Evolutionary conservation across 441 rosid genomes (phyloP), one percentile per base, ranked within the genome.

Genomic region (Euphorbia schlechtendalii): DNA sequence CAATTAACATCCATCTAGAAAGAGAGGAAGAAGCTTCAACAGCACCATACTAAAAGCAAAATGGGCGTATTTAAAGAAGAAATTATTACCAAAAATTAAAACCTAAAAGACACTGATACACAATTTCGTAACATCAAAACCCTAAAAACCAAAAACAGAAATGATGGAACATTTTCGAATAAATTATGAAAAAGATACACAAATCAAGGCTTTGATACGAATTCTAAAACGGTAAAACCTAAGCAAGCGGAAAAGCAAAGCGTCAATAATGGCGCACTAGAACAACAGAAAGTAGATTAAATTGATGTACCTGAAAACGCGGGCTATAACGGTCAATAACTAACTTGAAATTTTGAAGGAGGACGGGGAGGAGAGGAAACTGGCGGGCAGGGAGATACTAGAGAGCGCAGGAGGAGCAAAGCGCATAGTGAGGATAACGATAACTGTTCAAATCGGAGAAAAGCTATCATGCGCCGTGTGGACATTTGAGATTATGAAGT

Each of bases 391-490:
- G 22, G 52, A 43, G 70, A 62, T 51, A 30, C 30, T 40, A 11
- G 56, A 34, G 58, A 24, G 40, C 25, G 56, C 5, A 18, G 13
- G 48, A 22, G 69, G 82, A 72, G 74, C 74, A 80, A 73, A 65
- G 81, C 81, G 81, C 81, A 78, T 76, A 74, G 68, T 12, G 4
- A 21, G 59, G 81, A 64, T 74, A 78, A 71, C 68, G 79, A 73
- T 76, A 71, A 74, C 69, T 54, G 45, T 49, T 78, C 46, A 45
- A 38, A 61, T 18, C 36, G 65, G 56, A 34, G 63, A 21, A 9
- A 7, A 21, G 67, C 89, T 81, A 84, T 61, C 74, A 15, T 74
- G 75, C 78, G 76, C 86, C 67, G 27, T 1, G 3, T 18, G 58
- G 58, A 69, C 55, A 24, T 54, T 56, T 12, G 11, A 9, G 48